Evolutionary conservation across 2,329 filamentous ascomycete genomes (phyloP), one percentile per base, ranked within the genome.

Genomic region (Fusarium dlaminii): DNA sequence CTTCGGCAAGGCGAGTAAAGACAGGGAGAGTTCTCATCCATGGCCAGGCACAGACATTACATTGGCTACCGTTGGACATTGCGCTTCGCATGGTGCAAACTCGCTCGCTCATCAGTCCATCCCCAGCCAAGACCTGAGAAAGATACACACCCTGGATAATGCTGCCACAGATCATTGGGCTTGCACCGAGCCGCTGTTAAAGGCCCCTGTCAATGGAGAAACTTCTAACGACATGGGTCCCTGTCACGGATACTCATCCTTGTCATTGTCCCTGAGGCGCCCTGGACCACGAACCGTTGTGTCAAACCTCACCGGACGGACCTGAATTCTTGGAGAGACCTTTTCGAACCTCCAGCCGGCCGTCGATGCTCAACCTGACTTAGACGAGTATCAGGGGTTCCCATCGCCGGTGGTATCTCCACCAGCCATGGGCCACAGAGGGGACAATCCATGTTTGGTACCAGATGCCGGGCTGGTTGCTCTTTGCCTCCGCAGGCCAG

Each of bases 21-120:
- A 36, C 65, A 69, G 40, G 69, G 68, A 27, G 32, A 24, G 18
- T 22, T 45, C 48, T 29, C 48, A 63, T 58, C 68, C 66, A 66
- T 54, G 54, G 52, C 36, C 68, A 77, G 75, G 70, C 56, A 76
- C 75, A 67, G 27, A 65, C 66, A 55, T 63, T n/a, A 46, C 57
- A 77, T 78, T 78, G 76, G 76, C 63, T 66, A 65, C 69, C 39
- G 69, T 63, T 57, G 24, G 57, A 68, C 69, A 76, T 61, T 68
- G 61, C 63, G 56, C 56, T 70, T 56, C 32, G 37, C 49, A 66
- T 78, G 73, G 69, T 74, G 72, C 64, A 52, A 77, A 72, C 46
- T 30, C 39, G 60, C 43, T 68, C 54, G 57, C 63, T 68, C 60
- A 76, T 78, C 76, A 77, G 75, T 75, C 74, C 68, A 78, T 77